Evolutionary conservation across 2,329 filamentous ascomycete genomes (phyloP).

Genomic region (Albophoma yamanashiensis): DNA sequence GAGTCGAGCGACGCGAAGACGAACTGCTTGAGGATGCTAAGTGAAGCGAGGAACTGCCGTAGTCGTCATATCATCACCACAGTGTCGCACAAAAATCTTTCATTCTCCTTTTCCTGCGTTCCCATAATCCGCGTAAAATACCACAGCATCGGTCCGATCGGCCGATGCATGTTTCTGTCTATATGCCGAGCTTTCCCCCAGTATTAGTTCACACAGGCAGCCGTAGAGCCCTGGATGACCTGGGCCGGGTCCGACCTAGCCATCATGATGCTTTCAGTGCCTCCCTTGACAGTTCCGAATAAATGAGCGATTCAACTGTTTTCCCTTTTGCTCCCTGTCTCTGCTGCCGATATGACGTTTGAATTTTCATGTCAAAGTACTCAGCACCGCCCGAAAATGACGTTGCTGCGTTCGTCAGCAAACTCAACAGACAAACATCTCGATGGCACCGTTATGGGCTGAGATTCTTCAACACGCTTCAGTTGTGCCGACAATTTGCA

Average conservation of each 20-base stretch:
- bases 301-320: not conserved
- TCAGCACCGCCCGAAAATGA: constrained; percentile 64
- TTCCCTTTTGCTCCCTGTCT: not conserved
- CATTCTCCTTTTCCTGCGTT: not conserved
- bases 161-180: not conserved
- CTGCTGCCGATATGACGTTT: not conserved
- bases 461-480: no score
- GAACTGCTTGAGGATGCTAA: constrained; percentile 1
- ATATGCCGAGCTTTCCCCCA: not conserved
- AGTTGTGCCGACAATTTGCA: no score
- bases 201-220: not conserved
- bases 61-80: not conserved
- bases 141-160: not conserved
- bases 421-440: no score
- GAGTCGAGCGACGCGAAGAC: constrained; percentile 31
- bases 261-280: not conserved
- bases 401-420: no score
- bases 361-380: constrained; percentile 51
- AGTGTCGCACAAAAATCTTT: not conserved
- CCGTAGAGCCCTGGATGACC: not conserved
- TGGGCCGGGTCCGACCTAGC: no score
- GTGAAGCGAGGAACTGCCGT: not conserved
- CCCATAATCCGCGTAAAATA: not conserved
- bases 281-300: not conserved
- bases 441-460: no score